Evolutionary conservation across 148 eudicot genomes (phyloP), one percentile per base, ranked within the genome.

Genomic region (Diospyros lotus): DNA sequence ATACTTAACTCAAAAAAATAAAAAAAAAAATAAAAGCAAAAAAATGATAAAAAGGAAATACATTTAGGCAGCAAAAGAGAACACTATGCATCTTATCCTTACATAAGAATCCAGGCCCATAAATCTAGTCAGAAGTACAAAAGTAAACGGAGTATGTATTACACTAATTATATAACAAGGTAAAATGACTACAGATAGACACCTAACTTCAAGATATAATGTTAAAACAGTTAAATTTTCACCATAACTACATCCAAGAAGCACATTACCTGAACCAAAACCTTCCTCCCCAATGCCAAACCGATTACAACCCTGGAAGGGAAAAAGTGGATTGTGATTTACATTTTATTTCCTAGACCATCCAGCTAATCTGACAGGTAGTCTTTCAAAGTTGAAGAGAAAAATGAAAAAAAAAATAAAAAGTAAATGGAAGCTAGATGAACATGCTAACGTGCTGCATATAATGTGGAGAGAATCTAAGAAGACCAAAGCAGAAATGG

Each of bases 211-310:
- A 12, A 42, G 9, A 40, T 28, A 9, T 10, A 40, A 12, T 14
- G 5, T 12, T 69, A 28, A 52, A 12, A 76, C 38, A 39, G 9
- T 7, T 54, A 67, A 18, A 68, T 40, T 52, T 54, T 86, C 84
- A 78, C 85, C 91, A 89, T 89, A 68, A 68, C 78, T 9, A 52
- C 73, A 53, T 53, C 48, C 39, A 70, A 11, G 11, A 38, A 54
- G 70, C 1, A 67, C 9, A 68, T 76, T 69, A 76, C 79, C 79
- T 51, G 79, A 73, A 38, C 68, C 68, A 62, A 61, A 69, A 69
- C 68, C 66, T 38, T 68, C 74, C 17, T 76, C 79, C 52, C 68
- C 74, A 1, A 69, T 64, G 2, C 79, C 79, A 60, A 8, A 76
- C 51, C 74, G 60, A 69, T 62, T 76, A 48, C 79, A 76, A 76